Evolutionary conservation across 75 land plant species (phyloP).

Genomic region (Picea sitchensis): DNA sequence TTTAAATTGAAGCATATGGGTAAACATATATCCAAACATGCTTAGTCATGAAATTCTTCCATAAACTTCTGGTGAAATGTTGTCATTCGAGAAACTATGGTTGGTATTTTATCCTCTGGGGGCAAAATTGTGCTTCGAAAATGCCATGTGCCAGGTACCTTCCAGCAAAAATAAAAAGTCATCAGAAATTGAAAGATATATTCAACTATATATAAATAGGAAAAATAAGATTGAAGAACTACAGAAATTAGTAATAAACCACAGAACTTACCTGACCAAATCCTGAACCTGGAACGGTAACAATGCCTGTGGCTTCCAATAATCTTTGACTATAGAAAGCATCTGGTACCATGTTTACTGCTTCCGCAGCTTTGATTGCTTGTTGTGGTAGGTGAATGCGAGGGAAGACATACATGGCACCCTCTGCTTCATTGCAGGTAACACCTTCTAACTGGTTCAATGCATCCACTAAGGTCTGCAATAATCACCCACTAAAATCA

Average conservation of each 20-base stretch:
- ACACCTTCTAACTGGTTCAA: conserved; percentile 93
- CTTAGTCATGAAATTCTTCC: conserved; percentile 68
- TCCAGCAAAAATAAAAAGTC: not conserved
- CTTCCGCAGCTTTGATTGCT: conserved; percentile 85
- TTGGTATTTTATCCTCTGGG: conserved; percentile 85
- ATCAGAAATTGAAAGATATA: not conserved
- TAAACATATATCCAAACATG: too few relatives aligned
- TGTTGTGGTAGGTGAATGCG: conserved; percentile 62
- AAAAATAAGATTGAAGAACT: not conserved
- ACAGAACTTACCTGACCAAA: conserved; percentile 77
- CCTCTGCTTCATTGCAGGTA: conserved; percentile 95
- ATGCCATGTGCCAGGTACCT: conserved; percentile 98
- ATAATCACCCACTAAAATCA: conserved; percentile 1
- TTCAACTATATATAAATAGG: not conserved
- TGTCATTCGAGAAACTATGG: conserved; percentile 52
- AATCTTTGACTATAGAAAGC: conserved; percentile 79
- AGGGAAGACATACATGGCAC: conserved; percentile 98
- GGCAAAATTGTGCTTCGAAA: conserved; percentile 90
- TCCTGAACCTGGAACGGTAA: conserved; percentile 96
- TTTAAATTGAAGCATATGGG: too few relatives aligned
- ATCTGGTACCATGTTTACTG: conserved; percentile 73
- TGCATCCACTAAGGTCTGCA: conserved; percentile 81
- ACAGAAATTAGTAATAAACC: not conserved
- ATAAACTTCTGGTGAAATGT: conserved; percentile 81
- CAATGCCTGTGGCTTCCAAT: conserved; percentile 93